Evolutionary conservation across 495 filamentous ascomycete genomes (phyloP), one percentile per base, ranked within the genome.

Genomic region (Penicillium waksmanii): DNA sequence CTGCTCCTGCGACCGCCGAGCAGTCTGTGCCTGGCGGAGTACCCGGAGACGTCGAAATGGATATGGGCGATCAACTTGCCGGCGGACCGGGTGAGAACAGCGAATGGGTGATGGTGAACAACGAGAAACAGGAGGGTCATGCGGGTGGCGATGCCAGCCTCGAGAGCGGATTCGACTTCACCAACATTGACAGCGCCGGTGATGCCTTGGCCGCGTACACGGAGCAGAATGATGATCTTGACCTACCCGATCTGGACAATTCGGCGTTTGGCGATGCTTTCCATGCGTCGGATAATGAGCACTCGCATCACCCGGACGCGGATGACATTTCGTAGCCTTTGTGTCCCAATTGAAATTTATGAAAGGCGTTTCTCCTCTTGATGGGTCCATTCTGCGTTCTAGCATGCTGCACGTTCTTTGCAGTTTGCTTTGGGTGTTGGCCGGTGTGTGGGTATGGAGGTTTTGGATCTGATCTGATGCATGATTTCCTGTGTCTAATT

Each of bases 191-290:
- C 62, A 82, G 80, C 34, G 84, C 85, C 0, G 85, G 86, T 5
- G 84, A 86, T 71, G 85, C 83, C 9, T 67, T 89, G n/a, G 82
- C 84, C 5, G 84, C 82, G 15, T 88, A 81, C 59, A 77, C 71
- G n/a, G 78, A 81, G 50, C 80, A 82, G 50, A 74, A 82, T 40
- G 83, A 78, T 42, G 80, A 72, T 1, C 61, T 80, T 13, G 79
- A 80, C 58, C 71, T 82, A 7, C 77, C 79, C 12, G 83, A 81
- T 51, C 66, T 86, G 46, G 83, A 85, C 23, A 80, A 85, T 58
- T 84, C 80, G 38, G 85, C 84, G 13, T 88, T 88, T 71, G 85
- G 83, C 8, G 84, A 87, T 55, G 84, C 85, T 2, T 84, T 87
- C 69, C 83, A 85, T 55, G 82, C 79, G 21, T 84, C 84, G 35